These are phyloP conservation scores for Pilasporangium apinafurcum DNA, from an alignment of 352 stramenopile species.

Conservation along the genomic window DNA sequence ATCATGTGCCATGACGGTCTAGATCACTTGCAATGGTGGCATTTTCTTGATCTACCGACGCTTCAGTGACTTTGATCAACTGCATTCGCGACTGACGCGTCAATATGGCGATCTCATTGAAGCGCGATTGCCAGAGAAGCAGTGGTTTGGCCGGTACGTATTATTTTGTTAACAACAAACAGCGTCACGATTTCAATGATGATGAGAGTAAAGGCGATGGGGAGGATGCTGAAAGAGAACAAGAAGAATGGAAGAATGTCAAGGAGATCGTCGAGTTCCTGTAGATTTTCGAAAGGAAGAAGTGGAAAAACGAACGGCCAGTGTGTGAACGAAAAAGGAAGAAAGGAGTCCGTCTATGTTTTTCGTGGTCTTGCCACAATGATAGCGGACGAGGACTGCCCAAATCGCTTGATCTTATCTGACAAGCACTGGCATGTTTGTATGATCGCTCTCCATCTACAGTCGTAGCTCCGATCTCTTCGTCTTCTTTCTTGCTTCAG, in stretches of 20 bases:
- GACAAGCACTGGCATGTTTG: conserved; percentile 14
- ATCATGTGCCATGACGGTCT: neutral
- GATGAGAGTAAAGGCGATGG: conserved; percentile 13
- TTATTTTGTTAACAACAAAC: conserved; percentile 5
- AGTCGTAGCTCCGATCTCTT: conserved; percentile 6
- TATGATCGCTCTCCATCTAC: too few relatives aligned
- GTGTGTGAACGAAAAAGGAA: conserved; percentile 10
- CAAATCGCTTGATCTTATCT: conserved; percentile 91
- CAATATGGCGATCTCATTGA: conserved; percentile 73
- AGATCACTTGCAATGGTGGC: conserved; percentile 83
- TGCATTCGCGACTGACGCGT: conserved; percentile 68
- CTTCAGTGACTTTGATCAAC: conserved; percentile 86
- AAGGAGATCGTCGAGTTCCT: conserved; percentile 19
- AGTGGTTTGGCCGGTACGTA: conserved; percentile 78
- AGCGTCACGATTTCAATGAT: conserved; percentile 28
- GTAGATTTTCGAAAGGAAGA: too few relatives aligned
- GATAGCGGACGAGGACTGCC: conserved; percentile 45
- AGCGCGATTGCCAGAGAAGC: conserved; percentile 66
- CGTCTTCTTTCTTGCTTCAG: neutral
- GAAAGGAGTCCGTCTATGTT: conserved; percentile 25
- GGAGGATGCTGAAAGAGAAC: neutral
- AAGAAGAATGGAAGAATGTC: neutral
- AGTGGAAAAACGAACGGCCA: too few relatives aligned
- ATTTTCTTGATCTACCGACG: conserved; percentile 78
- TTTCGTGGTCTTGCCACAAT: neutral